Conservation (phyloP, 2,329 filamentous ascomycete genomes). For the Lecanicillium sp. region DNA sequence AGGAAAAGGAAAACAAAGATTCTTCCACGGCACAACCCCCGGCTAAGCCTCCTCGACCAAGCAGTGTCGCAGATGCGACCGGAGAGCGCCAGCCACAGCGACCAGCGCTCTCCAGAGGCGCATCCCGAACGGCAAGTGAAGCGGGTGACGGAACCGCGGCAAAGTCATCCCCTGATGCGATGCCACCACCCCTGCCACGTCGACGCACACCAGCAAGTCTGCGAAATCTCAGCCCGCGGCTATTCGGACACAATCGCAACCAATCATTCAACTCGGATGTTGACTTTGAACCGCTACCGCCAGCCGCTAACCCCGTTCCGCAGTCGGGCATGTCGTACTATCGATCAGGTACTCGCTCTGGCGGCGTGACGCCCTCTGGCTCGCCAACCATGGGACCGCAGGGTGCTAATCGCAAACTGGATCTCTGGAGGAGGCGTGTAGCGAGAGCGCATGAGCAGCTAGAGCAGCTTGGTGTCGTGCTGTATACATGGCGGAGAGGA, state of each 20-base stretch:
- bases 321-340: slow-evolving; percentile 15
- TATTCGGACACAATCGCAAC: slow-evolving; percentile 20
- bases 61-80: slow-evolving; percentile 7
- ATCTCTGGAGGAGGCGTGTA: slow-evolving; percentile 63
- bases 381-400: slow-evolving; percentile 26
- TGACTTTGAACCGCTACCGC: slow-evolving; percentile 32
- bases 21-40: background rate
- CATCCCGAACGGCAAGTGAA: slow-evolving; percentile 9
- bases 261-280: slow-evolving; percentile 28
- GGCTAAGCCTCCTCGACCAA: background rate
- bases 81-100: slow-evolving; percentile 5
- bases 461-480: slow-evolving; percentile 53
- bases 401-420: slow-evolving; percentile 56
- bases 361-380: slow-evolving; percentile 23
- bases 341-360: slow-evolving; percentile 20
- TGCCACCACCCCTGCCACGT: slow-evolving; percentile 40
- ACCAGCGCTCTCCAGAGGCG: slow-evolving; percentile 3
- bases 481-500: slow-evolving; percentile 68
- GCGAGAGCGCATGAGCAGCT: slow-evolving; percentile 55
- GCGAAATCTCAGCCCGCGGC: slow-evolving; percentile 22
- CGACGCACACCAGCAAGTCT: slow-evolving; percentile 30
- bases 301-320: slow-evolving; percentile 16
- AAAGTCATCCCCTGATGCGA: slow-evolving; percentile 14
- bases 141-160: slow-evolving; percentile 6
- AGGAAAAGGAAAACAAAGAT: slow-evolving; percentile 9